Base-by-base conservation (phyloP, 2,329 filamentous ascomycete genomes). In the Trichoderma aggressivum region DNA sequence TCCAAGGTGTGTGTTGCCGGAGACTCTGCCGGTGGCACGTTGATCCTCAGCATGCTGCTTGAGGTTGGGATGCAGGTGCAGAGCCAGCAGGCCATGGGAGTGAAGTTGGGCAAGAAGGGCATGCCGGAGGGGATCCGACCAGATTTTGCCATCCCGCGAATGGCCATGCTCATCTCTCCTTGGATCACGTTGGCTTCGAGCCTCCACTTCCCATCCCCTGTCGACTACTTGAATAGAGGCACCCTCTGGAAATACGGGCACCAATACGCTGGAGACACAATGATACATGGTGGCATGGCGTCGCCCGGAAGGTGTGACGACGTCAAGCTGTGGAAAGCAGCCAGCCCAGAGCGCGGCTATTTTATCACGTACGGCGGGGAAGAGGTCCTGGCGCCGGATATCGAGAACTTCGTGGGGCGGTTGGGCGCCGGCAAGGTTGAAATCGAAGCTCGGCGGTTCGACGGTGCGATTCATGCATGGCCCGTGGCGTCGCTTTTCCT, bases 401-500 rank as follows among this genome's bases (percentile, higher is more conserved):
- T 93, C 21, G 83, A 87, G 74, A 84, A 85, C 28, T 82, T 94
- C 72, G 82, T 92, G 14, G 79, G 81, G 14, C 80, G 87, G 34
- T 82, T 93, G 70, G 82, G 84, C 71, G 84, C 84, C 63, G 83
- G 86, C 16, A 86, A 86, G 3, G 80, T 88, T 39, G 79, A 85
- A 47, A 85, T 91, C n/a, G 83, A 85, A 68, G 85, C 84, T 70
- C 83, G 87, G 75, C 88, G 89, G 76, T 89, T 92, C 74, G 81
- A 84, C 32, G 90, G 88, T 16, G 90, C 89, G 3, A 90, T 96
- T 71, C 93, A 97, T 80, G 93, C 91, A 12, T 97, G 93, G 94
- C 92, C 93, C 0, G 90, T 97, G 24, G 91, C 91, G 11, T 85
- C 85, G 60, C 76, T 89, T n/a, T 88, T 89, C 76, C 78, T 90